These are phyloP conservation scores for Lipomyces mesembrius DNA, from an alignment of 805 yeast species.

Conservation along the genomic window DNA sequence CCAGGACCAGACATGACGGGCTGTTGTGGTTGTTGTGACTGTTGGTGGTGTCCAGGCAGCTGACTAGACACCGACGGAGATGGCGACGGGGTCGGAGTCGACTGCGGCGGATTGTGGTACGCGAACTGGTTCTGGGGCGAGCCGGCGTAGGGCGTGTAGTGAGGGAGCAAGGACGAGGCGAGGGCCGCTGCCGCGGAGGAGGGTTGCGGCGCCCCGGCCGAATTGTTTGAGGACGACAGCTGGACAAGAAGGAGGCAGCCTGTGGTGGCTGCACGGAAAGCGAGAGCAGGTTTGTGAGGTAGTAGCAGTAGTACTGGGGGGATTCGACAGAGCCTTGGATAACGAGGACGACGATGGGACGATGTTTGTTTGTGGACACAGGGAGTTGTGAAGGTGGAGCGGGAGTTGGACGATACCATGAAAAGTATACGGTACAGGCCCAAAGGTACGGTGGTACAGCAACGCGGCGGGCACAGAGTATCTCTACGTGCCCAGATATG, in stretches of 20 bases:
- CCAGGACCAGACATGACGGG: constrained; percentile 5
- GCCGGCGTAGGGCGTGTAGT: background rate
- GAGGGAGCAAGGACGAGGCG: constrained; percentile 6
- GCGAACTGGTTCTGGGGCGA: background rate
- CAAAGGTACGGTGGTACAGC: background rate
- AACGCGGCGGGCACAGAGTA: background rate
- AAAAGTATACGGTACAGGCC: background rate
- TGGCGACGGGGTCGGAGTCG: background rate
- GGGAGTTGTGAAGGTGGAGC: background rate
- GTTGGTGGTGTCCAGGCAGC: background rate
- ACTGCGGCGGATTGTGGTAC: background rate
- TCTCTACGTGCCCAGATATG: background rate
- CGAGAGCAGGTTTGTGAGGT: too few relatives aligned
- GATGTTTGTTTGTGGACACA: too few relatives aligned
- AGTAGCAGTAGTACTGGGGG: too few relatives aligned
- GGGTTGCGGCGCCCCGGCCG: constrained; percentile 3
- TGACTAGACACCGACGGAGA: background rate
- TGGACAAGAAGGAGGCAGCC: background rate
- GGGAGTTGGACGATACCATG: background rate
- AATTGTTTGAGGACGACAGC: constrained; percentile 9
- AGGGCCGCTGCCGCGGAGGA: constrained; percentile 10
- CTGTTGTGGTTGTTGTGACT: background rate
- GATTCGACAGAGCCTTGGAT: too few relatives aligned
- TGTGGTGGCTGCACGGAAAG: background rate
- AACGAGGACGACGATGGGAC: background rate